Percentiles rank a stretch among this genome's conserved stretches.
These are phyloP conservation scores for Brachypodium distachyon DNA, from an alignment of 202 grass and related monocot genomes.

Conservation along the genomic window DNA sequence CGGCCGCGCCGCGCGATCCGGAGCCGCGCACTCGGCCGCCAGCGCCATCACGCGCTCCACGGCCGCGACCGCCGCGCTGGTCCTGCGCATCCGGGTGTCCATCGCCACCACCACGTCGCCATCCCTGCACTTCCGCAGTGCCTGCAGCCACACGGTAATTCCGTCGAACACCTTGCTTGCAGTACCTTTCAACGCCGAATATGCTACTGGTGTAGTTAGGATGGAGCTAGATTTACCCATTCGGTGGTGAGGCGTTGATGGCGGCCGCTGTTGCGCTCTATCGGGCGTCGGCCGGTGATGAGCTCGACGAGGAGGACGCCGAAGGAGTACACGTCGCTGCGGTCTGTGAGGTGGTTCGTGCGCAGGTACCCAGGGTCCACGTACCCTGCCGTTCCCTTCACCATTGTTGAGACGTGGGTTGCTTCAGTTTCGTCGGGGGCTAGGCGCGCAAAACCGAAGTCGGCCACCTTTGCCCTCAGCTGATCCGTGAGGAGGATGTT, in stretches of 20 bases:
- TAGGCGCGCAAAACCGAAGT: conserved; percentile 79
- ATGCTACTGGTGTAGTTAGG: neutral
- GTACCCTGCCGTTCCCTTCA: conserved; percentile 94
- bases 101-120: conserved; percentile 67
- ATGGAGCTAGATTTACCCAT: conserved; percentile 43
- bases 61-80: conserved; percentile 42
- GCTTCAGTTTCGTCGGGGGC: conserved; percentile 46
- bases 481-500: conserved; percentile 80
- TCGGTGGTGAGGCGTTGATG: conserved; percentile 66
- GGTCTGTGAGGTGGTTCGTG: conserved; percentile 85
- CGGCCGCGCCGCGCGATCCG: conserved; percentile 54
- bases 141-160: conserved; percentile 48
- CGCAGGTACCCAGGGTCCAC: conserved; percentile 81
- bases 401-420: conserved; percentile 76
- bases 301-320: conserved; percentile 95
- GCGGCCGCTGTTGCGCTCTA: conserved; percentile 50
- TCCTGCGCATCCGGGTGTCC: conserved; percentile 71
- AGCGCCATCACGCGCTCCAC: conserved; percentile 61
- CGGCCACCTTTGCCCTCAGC: conserved; percentile 75
- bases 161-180: conserved; percentile 13
- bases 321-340: conserved; percentile 96
- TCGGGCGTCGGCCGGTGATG: conserved; percentile 70
- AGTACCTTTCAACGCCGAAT: neutral
- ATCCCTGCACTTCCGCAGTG: conserved; percentile 53
- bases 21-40: conserved; percentile 58